Percentiles rank a stretch among this genome's conserved stretches.
Conservation (phyloP, 2,329 filamentous ascomycete genomes). For the Lecanosticta acicola region DNA sequence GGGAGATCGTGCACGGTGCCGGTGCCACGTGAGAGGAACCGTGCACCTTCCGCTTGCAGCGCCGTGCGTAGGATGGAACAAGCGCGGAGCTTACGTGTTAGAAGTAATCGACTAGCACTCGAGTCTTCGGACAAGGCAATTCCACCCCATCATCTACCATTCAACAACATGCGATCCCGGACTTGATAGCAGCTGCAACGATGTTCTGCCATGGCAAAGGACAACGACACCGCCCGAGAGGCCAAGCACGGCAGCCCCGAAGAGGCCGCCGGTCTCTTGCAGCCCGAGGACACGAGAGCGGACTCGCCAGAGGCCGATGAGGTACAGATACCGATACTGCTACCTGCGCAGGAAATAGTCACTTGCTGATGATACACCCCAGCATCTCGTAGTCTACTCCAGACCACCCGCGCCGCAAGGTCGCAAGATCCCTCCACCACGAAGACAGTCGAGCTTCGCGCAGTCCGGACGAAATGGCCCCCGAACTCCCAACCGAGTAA, state of each 20-base stretch:
- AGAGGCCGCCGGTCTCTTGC: slow-evolving; percentile 29
- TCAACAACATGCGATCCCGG: slow-evolving; percentile 10
- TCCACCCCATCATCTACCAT: not conserved
- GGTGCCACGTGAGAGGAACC: not conserved
- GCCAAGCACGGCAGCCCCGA: slow-evolving; percentile 20
- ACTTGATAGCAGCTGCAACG: slow-evolving; percentile 17
- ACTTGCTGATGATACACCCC: no score
- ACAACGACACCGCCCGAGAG: slow-evolving; percentile 24
- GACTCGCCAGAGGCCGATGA: slow-evolving; percentile 24
- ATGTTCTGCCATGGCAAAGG: slow-evolving; percentile 36
- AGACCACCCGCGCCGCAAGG: slow-evolving; percentile 10
- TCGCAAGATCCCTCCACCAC: slow-evolving; percentile 14
- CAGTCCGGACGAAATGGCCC: slow-evolving; percentile 48
- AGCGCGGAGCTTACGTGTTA: not conserved
- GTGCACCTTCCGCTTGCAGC: not conserved
- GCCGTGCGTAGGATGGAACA: not conserved
- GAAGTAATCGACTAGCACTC: not conserved
- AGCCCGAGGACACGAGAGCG: slow-evolving; percentile 8
- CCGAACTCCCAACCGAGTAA: slow-evolving; percentile 65
- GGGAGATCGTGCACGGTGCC: no score
- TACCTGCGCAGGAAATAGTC: no score
- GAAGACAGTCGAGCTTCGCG: slow-evolving; percentile 40
- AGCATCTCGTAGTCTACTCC: slow-evolving; percentile 20
- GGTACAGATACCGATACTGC: no score
- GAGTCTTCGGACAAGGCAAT: not conserved